phyloP scores from a whole-genome alignment of 352 stramenopile species.

The Globisporangium cylindrosporum region DNA sequence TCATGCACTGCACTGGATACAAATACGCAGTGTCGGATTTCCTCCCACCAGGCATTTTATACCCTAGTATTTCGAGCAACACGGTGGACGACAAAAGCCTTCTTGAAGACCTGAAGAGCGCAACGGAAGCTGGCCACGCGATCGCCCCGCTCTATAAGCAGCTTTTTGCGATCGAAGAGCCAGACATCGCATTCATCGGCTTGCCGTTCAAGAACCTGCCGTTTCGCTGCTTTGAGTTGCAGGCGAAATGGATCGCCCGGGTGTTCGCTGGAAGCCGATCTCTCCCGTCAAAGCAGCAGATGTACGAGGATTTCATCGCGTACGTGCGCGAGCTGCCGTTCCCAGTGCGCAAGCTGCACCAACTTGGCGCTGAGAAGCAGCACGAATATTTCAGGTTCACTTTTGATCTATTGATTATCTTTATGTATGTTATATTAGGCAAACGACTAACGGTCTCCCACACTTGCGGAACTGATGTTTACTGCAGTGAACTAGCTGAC shows the following conservation, averaged over 20 bases:
- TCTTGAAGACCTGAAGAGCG: slow-evolving; percentile 30
- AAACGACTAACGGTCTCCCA: neutral
- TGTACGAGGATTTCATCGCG: slow-evolving; percentile 63
- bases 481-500: slow-evolving; percentile 32
- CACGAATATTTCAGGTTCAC: slow-evolving; percentile 53
- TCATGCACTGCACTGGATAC: slow-evolving; percentile 83
- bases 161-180: slow-evolving; percentile 74
- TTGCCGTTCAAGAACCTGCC: slow-evolving; percentile 74
- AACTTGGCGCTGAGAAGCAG: slow-evolving; percentile 48
- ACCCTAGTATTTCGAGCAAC: slow-evolving; percentile 23
- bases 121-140: slow-evolving; percentile 26
- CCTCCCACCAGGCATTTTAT: slow-evolving; percentile 45
- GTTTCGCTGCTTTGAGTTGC: slow-evolving; percentile 81
- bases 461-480: slow-evolving; percentile 7
- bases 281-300: slow-evolving; percentile 61
- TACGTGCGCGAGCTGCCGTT: slow-evolving; percentile 40
- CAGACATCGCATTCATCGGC: slow-evolving; percentile 67
- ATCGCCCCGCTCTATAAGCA: slow-evolving; percentile 78
- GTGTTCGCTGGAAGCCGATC: slow-evolving; percentile 41
- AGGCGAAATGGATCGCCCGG: slow-evolving; percentile 60
- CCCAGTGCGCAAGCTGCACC: slow-evolving; percentile 61
- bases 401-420: neutral
- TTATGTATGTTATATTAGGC: neutral
- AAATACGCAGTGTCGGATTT: slow-evolving; percentile 59
- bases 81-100: slow-evolving; percentile 21